phyloP scores from a whole-genome alignment of 257 asterid genomes.

The Plantago ovata region DNA sequence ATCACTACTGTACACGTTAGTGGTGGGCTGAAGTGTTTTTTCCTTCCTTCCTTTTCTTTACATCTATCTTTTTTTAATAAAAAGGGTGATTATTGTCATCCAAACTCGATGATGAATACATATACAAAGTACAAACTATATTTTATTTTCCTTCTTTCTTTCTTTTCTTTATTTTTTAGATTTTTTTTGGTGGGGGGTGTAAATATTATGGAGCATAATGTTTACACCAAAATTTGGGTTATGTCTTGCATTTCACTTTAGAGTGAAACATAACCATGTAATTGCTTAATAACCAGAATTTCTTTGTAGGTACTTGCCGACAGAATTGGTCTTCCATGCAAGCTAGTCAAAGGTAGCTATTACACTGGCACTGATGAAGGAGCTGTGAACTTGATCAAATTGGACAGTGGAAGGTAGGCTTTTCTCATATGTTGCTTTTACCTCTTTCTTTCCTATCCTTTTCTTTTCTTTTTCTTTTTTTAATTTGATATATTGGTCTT shows the following conservation, averaged over 20 bases:
- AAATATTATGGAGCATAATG: no score
- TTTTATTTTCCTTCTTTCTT: no score
- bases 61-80: no score
- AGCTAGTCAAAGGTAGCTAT: constrained; percentile 94
- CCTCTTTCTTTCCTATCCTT: neutral
- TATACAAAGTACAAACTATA: no score
- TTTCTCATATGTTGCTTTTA: constrained; percentile 4
- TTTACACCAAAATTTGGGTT: no score
- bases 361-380: constrained; percentile 99
- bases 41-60: no score
- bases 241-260: neutral
- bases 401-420: constrained; percentile 84
- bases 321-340: constrained; percentile 86
- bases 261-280: constrained; percentile 12
- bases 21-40: no score
- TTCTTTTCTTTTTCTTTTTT: constrained; percentile 8
- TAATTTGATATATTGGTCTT: neutral
- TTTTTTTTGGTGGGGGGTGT: no score
- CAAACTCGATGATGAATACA: no score
- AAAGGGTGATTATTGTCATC: no score
- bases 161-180: no score
- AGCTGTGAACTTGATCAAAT: constrained; percentile 89
- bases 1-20: no score
- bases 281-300: constrained; percentile 20
- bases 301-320: constrained; percentile 91